Base-by-base conservation (phyloP, 352 stramenopile genomes). In the Globisporangium paroecandrum region DNA sequence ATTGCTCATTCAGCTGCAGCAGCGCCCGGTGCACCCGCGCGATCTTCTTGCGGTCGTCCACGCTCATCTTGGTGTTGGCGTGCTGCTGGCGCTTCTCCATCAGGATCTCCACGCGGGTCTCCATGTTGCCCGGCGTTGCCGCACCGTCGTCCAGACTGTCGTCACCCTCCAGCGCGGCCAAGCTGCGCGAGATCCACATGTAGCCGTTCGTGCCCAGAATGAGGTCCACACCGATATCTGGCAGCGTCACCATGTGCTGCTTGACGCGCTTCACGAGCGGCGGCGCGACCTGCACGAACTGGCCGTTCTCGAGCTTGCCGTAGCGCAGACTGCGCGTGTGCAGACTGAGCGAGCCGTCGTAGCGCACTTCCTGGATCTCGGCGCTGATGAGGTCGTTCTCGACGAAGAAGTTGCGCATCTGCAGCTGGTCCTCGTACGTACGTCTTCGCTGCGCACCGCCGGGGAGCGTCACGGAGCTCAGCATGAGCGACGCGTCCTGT, bases 371-470 rank as follows among this genome's bases (percentile, higher is more conserved):
- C 69, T 94, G 84, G 71, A 93, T 89, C 73, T 94, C 84, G 43
- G 95, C 96, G 64, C 91, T 98, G 61, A 99, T 96, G 38, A 99
- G 81, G 76, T 99, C 97, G 68, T 97, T 96, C 79, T 99, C 96
- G 56, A 90, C 83, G 68, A 98, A 98, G 67, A 99, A 93, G 49
- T 79, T 83, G 38, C 97, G 81, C 97, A 99, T 99, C 68, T 98
- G 93, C 62, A 99, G 85, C 73, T 98, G 90, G 78, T 99, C 97
- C 66, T 98, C 95, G 65, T 98, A 95, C 34, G 97, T 99, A 62
- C 95, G 89, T n/a, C 98, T 94, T 12, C 97, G 91, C 76, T 99
- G 97, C 9, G 91, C 94, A 53, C 97, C 97, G 27, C 95, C 97
- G 0, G 97, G 96, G 18, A 99, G 75, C 71, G 97, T 98, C 58